Base-by-base conservation (phyloP, 108 stramenopile genomes). In the Skeletonema marinoi region DNA sequence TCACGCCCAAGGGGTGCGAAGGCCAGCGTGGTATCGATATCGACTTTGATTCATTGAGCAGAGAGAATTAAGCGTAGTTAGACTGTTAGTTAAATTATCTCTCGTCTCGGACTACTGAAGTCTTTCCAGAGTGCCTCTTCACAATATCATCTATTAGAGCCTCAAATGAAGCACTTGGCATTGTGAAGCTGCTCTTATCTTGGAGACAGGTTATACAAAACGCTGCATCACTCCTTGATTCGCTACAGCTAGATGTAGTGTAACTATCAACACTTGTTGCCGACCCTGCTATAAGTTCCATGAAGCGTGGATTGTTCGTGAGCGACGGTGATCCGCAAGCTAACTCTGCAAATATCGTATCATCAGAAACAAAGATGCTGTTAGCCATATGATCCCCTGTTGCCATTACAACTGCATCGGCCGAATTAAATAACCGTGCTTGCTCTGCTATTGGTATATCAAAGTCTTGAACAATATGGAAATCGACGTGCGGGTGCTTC, bases 1-100 rank as follows among this genome's bases (percentile, higher is more conserved):
- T 98, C 79, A 98, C 98, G 6, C 98, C 97, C 13, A 93, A 92
- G 74, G 93, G 93, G 16, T 93, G 93, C 71, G 93, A 93, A 69
- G 93, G 89, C 31, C 78, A 87, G 74, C 79, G 83, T 42, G 93
- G 93, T 11, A 93, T 93, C 31, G 93, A 93, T 44, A 68, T 91
- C 71, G 59, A 77, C 16, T 39, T 50, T 56, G 36, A 35, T 59
- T 13, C 54, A 29, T 11, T 56, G 54, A 21, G 54, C 25, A 29
- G 25, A 56, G 54, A n/a, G 44, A n/a, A 46, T 1, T 46, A 46
- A 46, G 16, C 3, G 16, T 46, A 46, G 44, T 3, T 46, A n/a
- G 39, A 41, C n/a, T n/a, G 10, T 1, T 41, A 2, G 1, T 1
- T 41, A 1, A 4, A 16, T 46, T 46, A 46, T 56, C 54, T 56